These are phyloP conservation scores for Lichenothelia convexa DNA, from an alignment of 495 filamentous ascomycete species.

Conservation along the genomic window DNA sequence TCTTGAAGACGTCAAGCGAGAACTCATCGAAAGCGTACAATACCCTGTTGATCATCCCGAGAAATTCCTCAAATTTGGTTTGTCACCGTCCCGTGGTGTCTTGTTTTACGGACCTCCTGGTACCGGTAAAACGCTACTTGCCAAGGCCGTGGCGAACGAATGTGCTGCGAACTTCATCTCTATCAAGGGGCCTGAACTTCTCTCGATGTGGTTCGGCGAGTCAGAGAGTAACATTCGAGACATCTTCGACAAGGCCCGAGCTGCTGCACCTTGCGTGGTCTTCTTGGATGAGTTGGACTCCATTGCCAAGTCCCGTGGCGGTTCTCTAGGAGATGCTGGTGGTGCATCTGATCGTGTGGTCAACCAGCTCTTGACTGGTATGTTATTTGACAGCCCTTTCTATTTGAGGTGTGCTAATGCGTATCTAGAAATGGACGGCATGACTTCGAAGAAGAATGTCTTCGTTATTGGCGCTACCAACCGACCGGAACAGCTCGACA, in stretches of 20 bases:
- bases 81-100: slow-evolving; percentile 94
- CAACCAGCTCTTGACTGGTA: slow-evolving; percentile 96
- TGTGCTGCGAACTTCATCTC: slow-evolving; percentile 99
- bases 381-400: slow-evolving; percentile 19
- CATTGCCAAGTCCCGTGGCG: slow-evolving; percentile 97
- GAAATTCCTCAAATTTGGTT: slow-evolving; percentile 99
- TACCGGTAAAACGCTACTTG: slow-evolving; percentile 99
- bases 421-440: slow-evolving; percentile 84
- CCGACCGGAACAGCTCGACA: slow-evolving; percentile 94
- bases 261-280: slow-evolving; percentile 94
- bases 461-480: slow-evolving; percentile 99
- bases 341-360: slow-evolving; percentile 98
- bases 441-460: slow-evolving; percentile 99
- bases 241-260: slow-evolving; percentile 98
- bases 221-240: slow-evolving; percentile 99
- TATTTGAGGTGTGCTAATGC: slow-evolving; percentile 11
- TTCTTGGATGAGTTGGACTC: slow-evolving; percentile 98
- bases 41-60: slow-evolving; percentile 99
- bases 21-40: slow-evolving; percentile 97
- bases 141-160: slow-evolving; percentile 98
- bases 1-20: slow-evolving; percentile 94
- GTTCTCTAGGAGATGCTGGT: slow-evolving; percentile 88
- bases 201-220: slow-evolving; percentile 99
- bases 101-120: slow-evolving; percentile 96
- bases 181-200: slow-evolving; percentile 90